Evolutionary conservation across 106 monocot genomes (phyloP), one percentile per base, ranked within the genome.

Genomic region (Dendrobium officinale): DNA sequence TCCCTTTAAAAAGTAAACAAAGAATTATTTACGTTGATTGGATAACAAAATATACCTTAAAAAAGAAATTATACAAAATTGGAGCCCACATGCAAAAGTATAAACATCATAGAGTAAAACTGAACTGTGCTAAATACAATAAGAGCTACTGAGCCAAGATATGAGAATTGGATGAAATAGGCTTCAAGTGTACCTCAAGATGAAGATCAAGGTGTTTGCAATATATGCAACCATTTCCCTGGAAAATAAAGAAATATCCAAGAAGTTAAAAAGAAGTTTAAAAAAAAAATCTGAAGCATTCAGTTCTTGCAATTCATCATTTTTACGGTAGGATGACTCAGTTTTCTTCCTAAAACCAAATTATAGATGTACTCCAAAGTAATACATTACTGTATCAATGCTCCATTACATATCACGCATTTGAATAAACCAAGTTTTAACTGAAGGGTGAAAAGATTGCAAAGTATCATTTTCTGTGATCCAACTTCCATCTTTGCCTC

Each of bases 141-240:
- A 45, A 26, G 33, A 75, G 58, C 5, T 29, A 45, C 31, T 17
- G 49, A 15, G 20, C 80, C 19, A 51, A n/a, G 45, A 47, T 19
- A 70, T 22, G 19, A 67, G 7, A 40, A 76, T 75, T 44, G 22
- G 18, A 54, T 48, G 75, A 42, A 26, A 67, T 43, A 76, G 64
- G 45, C 24, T 18, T 1, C 77, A 67, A 73, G 9, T 73, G 44
- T 93, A 96, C 96, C 96, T 96, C 47, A 93, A 81, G 64, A 96
- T 96, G 81, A 96, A 96, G 81, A 96, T 91, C 48, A 96, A 55
- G 42, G 96, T 96, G 78, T 96, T 96, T 8, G 96, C 96, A 58
- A 96, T 96, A 73, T 96, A 96, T 24, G 96, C 84, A 33, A 96
- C 85, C 96, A 96, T 93, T 89, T 96, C 96, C 96, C 96, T 96